Conservation (phyloP, 805 yeast species). For the Ogataea degrootiae region DNA sequence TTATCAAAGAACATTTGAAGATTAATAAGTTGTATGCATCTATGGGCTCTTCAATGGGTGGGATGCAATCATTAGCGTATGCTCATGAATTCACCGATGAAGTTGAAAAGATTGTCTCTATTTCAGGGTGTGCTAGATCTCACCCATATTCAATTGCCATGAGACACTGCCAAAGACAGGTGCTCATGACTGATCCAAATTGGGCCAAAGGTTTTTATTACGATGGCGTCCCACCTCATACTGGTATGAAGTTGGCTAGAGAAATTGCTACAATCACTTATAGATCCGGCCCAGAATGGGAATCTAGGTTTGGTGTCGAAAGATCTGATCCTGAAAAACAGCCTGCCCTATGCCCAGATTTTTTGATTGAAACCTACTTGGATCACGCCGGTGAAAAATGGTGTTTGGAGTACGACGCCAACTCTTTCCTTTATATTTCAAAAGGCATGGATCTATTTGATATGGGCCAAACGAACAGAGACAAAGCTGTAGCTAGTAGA, state of each 20-base stretch:
- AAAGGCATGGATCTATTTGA: conserved; percentile 96
- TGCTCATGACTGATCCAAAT: conserved; percentile 88
- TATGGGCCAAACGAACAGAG: conserved; percentile 48
- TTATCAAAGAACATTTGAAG: conserved; percentile 58
- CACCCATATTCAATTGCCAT: conserved; percentile 93
- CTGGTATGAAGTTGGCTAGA: conserved; percentile 91
- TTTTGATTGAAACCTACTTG: conserved; percentile 83
- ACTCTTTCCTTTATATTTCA: conserved; percentile 78
- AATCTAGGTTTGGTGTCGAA: conserved; percentile 81
- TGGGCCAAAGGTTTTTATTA: conserved; percentile 91
- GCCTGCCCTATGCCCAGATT: conserved; percentile 92
- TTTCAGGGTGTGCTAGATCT: conserved; percentile 89
- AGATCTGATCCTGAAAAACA: conserved; percentile 72
- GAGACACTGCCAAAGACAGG: conserved; percentile 91
- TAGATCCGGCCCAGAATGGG: conserved; percentile 98
- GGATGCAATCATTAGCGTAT: conserved; percentile 92
- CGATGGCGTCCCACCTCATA: conserved; percentile 74
- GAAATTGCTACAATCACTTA: conserved; percentile 93
- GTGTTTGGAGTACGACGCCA: conserved; percentile 86
- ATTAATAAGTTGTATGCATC: conserved; percentile 67
- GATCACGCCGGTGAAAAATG: conserved; percentile 96
- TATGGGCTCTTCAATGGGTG: conserved; percentile 95
- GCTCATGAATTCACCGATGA: conserved; percentile 77
- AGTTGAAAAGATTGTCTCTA: conserved; percentile 70
- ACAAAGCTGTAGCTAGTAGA: conserved; percentile 39